These are phyloP conservation scores for Beauveria bassiana DNA, from an alignment of 2,329 filamentous ascomycete genomes.

Conservation along the genomic window DNA sequence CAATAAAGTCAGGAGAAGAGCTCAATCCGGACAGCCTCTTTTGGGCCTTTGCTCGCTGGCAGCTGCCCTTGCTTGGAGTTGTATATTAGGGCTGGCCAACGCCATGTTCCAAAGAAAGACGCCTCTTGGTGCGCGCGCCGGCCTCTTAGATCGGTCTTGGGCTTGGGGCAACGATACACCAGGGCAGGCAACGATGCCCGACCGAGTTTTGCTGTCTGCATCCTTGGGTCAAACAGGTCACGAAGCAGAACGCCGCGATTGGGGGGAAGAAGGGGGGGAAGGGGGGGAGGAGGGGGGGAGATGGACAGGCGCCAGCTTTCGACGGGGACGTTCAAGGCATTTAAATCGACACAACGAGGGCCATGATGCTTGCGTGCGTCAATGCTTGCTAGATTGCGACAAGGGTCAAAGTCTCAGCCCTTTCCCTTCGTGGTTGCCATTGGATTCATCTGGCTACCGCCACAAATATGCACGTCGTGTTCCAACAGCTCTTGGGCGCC, in stretches of 20 bases:
- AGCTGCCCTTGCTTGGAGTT: not conserved
- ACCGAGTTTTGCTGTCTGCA: not conserved
- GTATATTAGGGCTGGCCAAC: not conserved
- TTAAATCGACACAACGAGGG: conserved; percentile 1
- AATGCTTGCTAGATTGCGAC: not conserved
- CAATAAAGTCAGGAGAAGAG: not conserved
- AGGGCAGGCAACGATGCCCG: not conserved
- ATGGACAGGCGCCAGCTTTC: not conserved
- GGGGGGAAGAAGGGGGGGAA: not conserved
- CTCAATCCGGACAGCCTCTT: not conserved
- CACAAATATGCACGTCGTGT: not conserved
- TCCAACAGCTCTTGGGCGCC: not conserved
- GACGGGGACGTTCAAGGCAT: not conserved
- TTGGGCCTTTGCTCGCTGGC: not conserved
- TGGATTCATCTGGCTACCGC: not conserved
- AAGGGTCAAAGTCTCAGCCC: not conserved
- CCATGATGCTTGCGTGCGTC: not conserved
- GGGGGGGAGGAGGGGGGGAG: not conserved
- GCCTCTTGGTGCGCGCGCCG: not conserved
- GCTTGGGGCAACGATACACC: not conserved
- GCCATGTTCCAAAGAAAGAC: not conserved
- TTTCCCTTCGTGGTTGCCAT: not conserved
- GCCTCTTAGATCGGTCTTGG: not conserved
- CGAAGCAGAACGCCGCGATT: not conserved
- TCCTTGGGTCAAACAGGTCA: not conserved